Base-by-base conservation (phyloP, 768 basidiomycete species). In the Russula virescens region DNA sequence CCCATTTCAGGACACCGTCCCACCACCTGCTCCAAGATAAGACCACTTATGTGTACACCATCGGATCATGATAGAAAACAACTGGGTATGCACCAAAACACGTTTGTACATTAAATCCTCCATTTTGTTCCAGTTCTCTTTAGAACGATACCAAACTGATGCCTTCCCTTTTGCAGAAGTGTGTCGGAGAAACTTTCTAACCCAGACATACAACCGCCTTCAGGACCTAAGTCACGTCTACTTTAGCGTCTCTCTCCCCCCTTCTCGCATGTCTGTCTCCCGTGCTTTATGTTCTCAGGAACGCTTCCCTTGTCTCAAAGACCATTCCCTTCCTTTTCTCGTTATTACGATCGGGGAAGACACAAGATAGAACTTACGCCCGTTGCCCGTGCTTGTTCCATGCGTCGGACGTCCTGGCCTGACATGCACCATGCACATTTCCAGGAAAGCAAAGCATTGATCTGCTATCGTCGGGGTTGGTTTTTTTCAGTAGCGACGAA, bases 141-240 rank as follows among this genome's bases (percentile, higher is more conserved):
- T 28, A 26, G 46, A 55, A 62, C 14, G 47, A 35, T 38, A 57
- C 43, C 6, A 28, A 46, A 62, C 21, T 8, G 14, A 35, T 11
- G 31, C 26, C 35, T 46, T 57, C 49, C 61, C 55, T 52, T 52
- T 62, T 58, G 23, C 34, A 46, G 42, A 38, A 51, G 25, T 16
- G n/a, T 16, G 19, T 38, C 48, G 42, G 28, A 34, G 61, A 62
- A n/a, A 45, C 31, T 19, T 31, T 56, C 49, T 42, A 51, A 34
- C 35, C 31, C 40, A 45, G 18, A 23, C 10, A 18, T 3, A 31
- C 31, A 3, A 8, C n/a, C 31, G 31, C 31, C 31, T 31, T 8
- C 31, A 31, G 31, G n/a, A 14, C 43, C 43, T 16, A 53, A 9
- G 47, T 16, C 35, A 48, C 2, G 38, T 55, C 21, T 23, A 28